Base-by-base conservation (phyloP, 164 flowering plant species). In the Cinnamomum micranthum region DNA sequence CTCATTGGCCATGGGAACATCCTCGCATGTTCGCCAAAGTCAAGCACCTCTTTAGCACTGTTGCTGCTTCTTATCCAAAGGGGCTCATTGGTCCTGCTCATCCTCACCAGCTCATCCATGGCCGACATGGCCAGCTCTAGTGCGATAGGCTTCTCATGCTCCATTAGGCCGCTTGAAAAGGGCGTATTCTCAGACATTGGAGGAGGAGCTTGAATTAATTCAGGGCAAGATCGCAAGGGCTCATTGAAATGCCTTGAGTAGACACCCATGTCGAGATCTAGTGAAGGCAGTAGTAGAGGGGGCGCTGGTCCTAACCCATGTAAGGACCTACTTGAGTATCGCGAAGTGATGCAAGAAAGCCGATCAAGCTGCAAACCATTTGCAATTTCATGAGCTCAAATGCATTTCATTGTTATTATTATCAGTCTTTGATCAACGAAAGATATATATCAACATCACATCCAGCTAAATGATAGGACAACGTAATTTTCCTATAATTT, bases 71-170 rank as follows among this genome's bases (percentile, higher is more conserved):
- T 74, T 31, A 86, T 31, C 99, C 99, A 95, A 14, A 95, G 94
- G 20, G 97, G 91, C 75, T 88, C 89, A 1, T 47, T 72, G 1
- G 73, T 50, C 0, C 80, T 88, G 68, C 91, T 87, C 94, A 95
- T 86, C 79, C 86, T 93, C 74, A 87, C 69, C 22, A 95, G 87
- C 70, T 92, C 89, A 24, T 89, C 88, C 79, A 87, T 69, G 1
- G 92, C 86, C 0, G 88, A 83, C 68, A 82, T 58, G 2, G 97
- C 97, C n/a, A 92, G 82, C 23, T 95, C 90, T 73, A 90, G 35
- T 0, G 95, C 98, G n/a, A 92, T 70, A 2, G 85, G 63, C 77
- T 89, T 92, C 64, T 93, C 98, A 25, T 90, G 94, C 7, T 95
- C 98, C 85, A 86, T 71, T 5, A 76, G 72, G 0, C 80, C 76